Evolutionary conservation across 1,139 yeast species (phyloP).

Genomic region (Geotrichum siamense): DNA sequence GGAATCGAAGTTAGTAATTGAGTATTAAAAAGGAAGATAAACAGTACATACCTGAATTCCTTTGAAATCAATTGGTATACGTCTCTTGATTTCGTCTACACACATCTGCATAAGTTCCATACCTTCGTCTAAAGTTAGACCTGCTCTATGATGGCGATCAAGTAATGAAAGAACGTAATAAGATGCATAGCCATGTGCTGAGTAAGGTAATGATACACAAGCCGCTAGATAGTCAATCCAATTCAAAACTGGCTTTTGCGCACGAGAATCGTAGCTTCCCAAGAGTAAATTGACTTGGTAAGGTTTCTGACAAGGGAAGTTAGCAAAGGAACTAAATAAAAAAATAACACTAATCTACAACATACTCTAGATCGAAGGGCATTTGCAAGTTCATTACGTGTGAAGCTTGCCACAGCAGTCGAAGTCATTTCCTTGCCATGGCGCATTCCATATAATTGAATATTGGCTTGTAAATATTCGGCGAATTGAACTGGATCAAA

Average conservation of each 20-base stretch:
- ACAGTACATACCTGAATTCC: conserved; percentile 49
- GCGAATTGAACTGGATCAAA: conserved; percentile 66
- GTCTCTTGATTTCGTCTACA: conserved; percentile 65
- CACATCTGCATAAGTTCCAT: conserved; percentile 64
- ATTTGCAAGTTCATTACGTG: conserved; percentile 81
- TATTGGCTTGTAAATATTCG: conserved; percentile 87
- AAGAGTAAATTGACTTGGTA: conserved; percentile 85
- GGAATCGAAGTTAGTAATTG: neutral
- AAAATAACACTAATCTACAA: no score
- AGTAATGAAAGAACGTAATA: conserved; percentile 84
- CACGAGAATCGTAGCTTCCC: conserved; percentile 73
- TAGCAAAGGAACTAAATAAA: conserved; percentile 13
- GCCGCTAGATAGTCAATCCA: conserved; percentile 96
- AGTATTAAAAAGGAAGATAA: neutral
- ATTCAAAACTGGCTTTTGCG: conserved; percentile 58
- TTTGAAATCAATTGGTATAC: conserved; percentile 96
- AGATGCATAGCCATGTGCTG: conserved; percentile 96
- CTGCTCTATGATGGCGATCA: conserved; percentile 83
- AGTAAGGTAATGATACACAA: conserved; percentile 83
- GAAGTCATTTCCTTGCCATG: conserved; percentile 65
- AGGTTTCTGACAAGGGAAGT: conserved; percentile 56
- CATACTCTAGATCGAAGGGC: conserved; percentile 67
- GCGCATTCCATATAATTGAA: conserved; percentile 80
- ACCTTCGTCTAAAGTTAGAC: conserved; percentile 74
- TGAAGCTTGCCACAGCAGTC: conserved; percentile 78